phyloP scores from a whole-genome alignment of 2,329 filamentous ascomycete species.

The Colletotrichum spinosum region DNA sequence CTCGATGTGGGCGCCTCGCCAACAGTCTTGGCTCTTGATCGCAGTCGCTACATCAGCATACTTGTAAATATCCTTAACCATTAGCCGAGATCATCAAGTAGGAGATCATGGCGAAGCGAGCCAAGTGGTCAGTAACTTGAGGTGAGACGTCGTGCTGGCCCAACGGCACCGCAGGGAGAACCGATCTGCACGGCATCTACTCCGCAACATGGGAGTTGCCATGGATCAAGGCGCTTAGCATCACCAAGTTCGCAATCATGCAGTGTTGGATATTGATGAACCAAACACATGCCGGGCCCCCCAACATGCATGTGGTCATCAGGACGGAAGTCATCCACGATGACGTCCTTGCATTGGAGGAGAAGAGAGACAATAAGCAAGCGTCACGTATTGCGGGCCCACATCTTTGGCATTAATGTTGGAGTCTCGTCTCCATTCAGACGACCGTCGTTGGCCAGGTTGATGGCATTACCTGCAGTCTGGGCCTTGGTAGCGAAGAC shows the following conservation, averaged over 20 bases:
- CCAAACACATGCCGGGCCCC: not conserved
- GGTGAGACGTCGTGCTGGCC: not conserved
- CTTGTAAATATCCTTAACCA: too few species aligned
- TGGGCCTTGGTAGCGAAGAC: too few species aligned
- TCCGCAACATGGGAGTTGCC: not conserved
- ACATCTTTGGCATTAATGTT: not conserved
- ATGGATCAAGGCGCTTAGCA: not conserved
- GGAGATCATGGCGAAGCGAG: too few species aligned
- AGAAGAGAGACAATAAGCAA: slow-evolving; percentile 3
- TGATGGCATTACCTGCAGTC: too few species aligned
- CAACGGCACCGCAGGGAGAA: not conserved
- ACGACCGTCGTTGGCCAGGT: not conserved
- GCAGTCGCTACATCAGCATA: too few species aligned
- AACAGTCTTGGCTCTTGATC: too few species aligned
- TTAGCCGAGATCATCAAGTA: too few species aligned
- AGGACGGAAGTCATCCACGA: slow-evolving; percentile 3
- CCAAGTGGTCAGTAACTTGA: not conserved
- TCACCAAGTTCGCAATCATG: not conserved
- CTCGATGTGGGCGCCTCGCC: too few species aligned
- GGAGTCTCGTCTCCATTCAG: not conserved
- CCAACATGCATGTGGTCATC: slow-evolving; percentile 13
- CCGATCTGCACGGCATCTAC: slow-evolving; percentile 10
- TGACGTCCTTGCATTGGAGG: slow-evolving; percentile 23
- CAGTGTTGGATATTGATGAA: not conserved
- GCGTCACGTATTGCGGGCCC: not conserved